A percentile compares a stretch with the other conserved stretches of the same genome.
phyloP scores from a whole-genome alignment of 768 basidiomycete genomes.

The Hebeloma cylindrosporum region DNA sequence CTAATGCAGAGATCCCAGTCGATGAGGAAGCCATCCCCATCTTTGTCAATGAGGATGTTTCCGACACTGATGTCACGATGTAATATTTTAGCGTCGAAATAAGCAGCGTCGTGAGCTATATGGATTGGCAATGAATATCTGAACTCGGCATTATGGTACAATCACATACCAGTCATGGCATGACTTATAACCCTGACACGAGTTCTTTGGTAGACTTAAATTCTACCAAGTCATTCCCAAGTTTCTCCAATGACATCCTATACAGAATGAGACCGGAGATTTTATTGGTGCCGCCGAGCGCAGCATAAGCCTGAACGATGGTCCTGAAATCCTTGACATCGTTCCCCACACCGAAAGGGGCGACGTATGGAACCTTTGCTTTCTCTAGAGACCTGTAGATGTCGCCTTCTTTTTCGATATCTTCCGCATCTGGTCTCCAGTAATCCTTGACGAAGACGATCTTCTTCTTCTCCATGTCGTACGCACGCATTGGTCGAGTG shows the following conservation, averaged over 20 bases:
- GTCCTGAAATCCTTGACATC: neutral
- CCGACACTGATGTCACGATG: constrained; percentile 28
- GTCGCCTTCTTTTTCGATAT: constrained; percentile 19
- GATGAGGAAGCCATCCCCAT: constrained; percentile 19
- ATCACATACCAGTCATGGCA: neutral
- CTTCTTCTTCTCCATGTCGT: constrained; percentile 5
- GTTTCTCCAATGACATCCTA: too few relatives aligned
- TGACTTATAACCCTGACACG: neutral
- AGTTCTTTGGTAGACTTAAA: constrained; percentile 1
- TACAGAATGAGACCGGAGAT: too few relatives aligned
- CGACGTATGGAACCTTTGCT: constrained; percentile 18
- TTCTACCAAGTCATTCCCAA: neutral
- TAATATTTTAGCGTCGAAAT: constrained; percentile 11
- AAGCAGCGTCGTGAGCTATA: constrained; percentile 25
- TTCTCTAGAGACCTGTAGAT: constrained; percentile 18
- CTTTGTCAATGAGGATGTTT: constrained; percentile 23
- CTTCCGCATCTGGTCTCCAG: constrained; percentile 21
- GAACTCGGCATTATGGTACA: neutral
- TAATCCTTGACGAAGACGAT: constrained; percentile 31
- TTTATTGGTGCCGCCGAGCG: too few relatives aligned
- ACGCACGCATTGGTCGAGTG: constrained; percentile 21
- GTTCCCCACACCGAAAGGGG: constrained; percentile 13
- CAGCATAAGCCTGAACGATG: neutral
- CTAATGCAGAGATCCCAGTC: constrained; percentile 33
- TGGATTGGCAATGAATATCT: too few relatives aligned